Percentiles rank a stretch among this genome's conserved stretches.
Evolutionary conservation across 2,329 filamentous ascomycete species (phyloP).

Genomic region (Ophiostoma triangulosporum): DNA sequence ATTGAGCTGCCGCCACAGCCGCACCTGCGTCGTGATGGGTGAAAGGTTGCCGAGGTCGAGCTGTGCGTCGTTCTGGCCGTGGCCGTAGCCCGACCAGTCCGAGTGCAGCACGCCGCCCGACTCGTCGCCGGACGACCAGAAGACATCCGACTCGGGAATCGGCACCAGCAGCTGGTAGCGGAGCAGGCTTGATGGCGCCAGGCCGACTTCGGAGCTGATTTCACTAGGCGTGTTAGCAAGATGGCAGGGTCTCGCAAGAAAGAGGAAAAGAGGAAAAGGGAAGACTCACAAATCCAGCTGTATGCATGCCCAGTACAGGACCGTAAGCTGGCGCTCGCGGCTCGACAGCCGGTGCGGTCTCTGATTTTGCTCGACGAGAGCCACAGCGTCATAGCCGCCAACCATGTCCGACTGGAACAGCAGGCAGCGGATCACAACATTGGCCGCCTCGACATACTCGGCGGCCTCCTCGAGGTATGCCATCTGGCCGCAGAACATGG

Average conservation of each 20-base stretch:
- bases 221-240: constrained; percentile 3
- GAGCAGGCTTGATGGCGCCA: constrained; percentile 7
- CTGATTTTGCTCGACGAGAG: constrained; percentile 7
- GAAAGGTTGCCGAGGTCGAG: background rate
- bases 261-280: background rate
- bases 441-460: constrained; percentile 7
- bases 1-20: constrained; percentile 7
- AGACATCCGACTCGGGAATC: constrained; percentile 3
- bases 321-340: constrained; percentile 8
- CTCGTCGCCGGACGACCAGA: background rate
- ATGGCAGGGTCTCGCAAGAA: background rate
- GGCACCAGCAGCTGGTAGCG: constrained; percentile 9
- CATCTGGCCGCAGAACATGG: constrained; percentile 12
- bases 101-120: background rate
- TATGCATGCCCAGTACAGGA: constrained; percentile 12
- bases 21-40: constrained; percentile 8
- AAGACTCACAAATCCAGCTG: constrained; percentile 12
- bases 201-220: constrained; percentile 6
- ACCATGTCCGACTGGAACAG: constrained; percentile 1
- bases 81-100: background rate
- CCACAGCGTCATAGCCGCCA: background rate
- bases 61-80: background rate
- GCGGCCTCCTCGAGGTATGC: constrained; percentile 8
- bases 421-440: constrained; percentile 1
- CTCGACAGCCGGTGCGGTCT: background rate